These are phyloP conservation scores for Pichia sp. DNA, from an alignment of 1,139 yeast species.

Conservation along the genomic window DNA sequence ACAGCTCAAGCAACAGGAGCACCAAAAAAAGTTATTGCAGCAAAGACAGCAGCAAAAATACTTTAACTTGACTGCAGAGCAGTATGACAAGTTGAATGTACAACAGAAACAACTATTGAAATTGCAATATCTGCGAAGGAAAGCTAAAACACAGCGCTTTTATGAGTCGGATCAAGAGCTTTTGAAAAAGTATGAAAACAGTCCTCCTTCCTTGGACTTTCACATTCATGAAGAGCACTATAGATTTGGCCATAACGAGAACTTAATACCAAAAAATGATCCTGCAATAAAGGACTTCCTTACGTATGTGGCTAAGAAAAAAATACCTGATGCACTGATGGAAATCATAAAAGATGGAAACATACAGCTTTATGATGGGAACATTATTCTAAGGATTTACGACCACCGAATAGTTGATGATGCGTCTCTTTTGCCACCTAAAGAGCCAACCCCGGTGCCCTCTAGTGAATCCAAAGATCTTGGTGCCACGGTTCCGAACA, in stretches of 20 bases:
- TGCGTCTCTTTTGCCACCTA: neutral
- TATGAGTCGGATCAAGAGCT: conserved; percentile 71
- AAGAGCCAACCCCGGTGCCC: neutral
- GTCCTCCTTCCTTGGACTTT: conserved; percentile 78
- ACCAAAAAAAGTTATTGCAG: conserved; percentile 17
- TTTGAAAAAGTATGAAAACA: conserved; percentile 70
- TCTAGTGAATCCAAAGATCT: neutral
- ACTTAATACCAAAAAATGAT: conserved; percentile 74
- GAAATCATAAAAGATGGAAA: conserved; percentile 87
- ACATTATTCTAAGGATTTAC: conserved; percentile 73
- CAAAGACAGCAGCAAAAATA: conserved; percentile 28
- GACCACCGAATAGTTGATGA: conserved; percentile 48
- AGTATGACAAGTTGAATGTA: conserved; percentile 32
- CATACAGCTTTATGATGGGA: conserved; percentile 81
- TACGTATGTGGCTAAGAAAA: conserved; percentile 72
- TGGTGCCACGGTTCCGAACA: neutral
- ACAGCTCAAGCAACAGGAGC: conserved; percentile 18
- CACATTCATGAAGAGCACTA: conserved; percentile 90
- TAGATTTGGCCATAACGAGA: conserved; percentile 73
- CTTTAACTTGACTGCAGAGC: conserved; percentile 36
- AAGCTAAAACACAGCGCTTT: conserved; percentile 49
- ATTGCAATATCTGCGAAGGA: conserved; percentile 44
- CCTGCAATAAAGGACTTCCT: conserved; percentile 78
- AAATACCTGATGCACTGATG: conserved; percentile 83
- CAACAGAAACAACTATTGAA: conserved; percentile 43